Conservation (phyloP, 805 yeast species). For the Starmerella floris region DNA sequence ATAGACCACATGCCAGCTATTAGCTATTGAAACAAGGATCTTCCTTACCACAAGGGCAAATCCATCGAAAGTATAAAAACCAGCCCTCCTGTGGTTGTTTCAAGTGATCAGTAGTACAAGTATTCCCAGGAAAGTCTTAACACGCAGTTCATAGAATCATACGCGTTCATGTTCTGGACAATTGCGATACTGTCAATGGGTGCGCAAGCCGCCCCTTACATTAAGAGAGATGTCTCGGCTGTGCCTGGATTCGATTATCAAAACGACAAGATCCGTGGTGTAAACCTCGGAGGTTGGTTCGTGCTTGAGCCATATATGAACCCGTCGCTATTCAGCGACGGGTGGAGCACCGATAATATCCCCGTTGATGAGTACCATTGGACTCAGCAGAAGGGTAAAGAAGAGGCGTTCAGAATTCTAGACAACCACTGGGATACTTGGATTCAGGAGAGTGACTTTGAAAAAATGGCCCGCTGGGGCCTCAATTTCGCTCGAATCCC, state of each 20-base stretch:
- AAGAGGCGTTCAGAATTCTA: conserved; percentile 39
- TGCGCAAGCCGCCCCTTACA: too few relatives aligned
- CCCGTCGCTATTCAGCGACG: conserved; percentile 38
- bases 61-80: too few relatives aligned
- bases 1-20: too few relatives aligned
- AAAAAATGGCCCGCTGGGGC: conserved; percentile 33
- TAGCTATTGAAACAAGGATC: too few relatives aligned
- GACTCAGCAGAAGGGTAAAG: conserved; percentile 46
- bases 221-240: neutral
- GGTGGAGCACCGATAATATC: conserved; percentile 24
- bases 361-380: conserved; percentile 80
- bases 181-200: too few relatives aligned
- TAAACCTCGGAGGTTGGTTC: conserved; percentile 83
- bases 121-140: too few relatives aligned
- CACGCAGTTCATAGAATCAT: too few relatives aligned
- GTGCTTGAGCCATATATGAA: conserved; percentile 78
- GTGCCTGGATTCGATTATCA: conserved; percentile 24
- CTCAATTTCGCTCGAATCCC: conserved; percentile 81
- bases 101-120: too few relatives aligned
- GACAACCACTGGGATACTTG: conserved; percentile 66
- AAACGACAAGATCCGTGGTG: conserved; percentile 31
- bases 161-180: too few relatives aligned
- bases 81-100: too few relatives aligned
- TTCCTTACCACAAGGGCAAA: too few relatives aligned
- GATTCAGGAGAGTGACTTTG: conserved; percentile 61